These are phyloP conservation scores for Suillus clintonianus DNA, from an alignment of 768 basidiomycete genomes.

Conservation along the genomic window DNA sequence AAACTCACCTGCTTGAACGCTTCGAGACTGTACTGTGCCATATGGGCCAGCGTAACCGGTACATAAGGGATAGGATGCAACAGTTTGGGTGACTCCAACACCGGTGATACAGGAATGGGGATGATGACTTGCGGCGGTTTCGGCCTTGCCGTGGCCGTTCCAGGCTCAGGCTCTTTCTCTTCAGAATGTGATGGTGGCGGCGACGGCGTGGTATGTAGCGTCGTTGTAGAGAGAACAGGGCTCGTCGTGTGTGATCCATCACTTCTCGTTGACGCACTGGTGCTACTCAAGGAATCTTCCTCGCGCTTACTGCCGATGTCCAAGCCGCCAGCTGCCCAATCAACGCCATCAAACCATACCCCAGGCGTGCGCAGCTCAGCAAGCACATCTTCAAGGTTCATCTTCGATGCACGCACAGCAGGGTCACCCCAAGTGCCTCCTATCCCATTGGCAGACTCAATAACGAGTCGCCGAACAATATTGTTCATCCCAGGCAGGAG, in stretches of 20 bases:
- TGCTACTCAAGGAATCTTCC: constrained; percentile 48
- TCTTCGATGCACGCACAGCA: constrained; percentile 51
- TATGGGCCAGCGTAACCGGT: constrained; percentile 54
- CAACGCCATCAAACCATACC: constrained; percentile 73
- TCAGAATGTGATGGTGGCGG: constrained; percentile 53
- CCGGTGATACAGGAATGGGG: constrained; percentile 52
- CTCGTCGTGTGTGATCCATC: constrained; percentile 64
- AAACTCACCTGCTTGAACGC: constrained; percentile 55
- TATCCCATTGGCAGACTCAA: constrained; percentile 55
- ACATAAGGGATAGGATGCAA: constrained; percentile 71
- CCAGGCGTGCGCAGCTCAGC: constrained; percentile 54
- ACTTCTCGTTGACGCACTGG: constrained; percentile 46
- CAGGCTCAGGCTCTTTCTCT: constrained; percentile 37
- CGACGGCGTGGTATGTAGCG: constrained; percentile 76
- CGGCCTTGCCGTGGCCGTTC: constrained; percentile 1
- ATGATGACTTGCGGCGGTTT: constrained; percentile 32
- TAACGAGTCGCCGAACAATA: constrained; percentile 63
- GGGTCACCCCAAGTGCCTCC: constrained; percentile 44
- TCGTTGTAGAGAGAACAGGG: constrained; percentile 73
- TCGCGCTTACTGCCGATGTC: constrained; percentile 33
- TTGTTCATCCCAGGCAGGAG: constrained; percentile 69
- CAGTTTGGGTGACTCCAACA: constrained; percentile 60
- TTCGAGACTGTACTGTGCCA: constrained; percentile 61
- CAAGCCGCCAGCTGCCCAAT: constrained; percentile 47
- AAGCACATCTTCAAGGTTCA: constrained; percentile 65